These are phyloP conservation scores for Neurospora sp. DNA, from an alignment of 2,329 filamentous ascomycete genomes.

Conservation along the genomic window DNA sequence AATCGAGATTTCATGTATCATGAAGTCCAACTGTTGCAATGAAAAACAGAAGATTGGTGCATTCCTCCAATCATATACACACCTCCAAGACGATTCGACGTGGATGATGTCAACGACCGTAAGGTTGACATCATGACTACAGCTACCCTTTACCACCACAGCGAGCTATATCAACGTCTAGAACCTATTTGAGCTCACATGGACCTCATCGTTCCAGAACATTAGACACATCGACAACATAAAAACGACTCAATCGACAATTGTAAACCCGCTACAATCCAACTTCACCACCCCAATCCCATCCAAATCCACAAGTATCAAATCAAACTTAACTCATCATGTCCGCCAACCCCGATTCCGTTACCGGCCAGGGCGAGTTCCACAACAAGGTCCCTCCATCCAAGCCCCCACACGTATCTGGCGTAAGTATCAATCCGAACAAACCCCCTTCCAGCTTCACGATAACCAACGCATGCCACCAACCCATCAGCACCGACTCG, in stretches of 20 bases:
- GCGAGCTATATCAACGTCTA: neutral
- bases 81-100: neutral
- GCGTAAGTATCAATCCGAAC: constrained; percentile 32
- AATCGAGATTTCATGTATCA: neutral
- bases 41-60: neutral
- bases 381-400: constrained; percentile 37
- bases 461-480: constrained; percentile 1
- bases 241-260: neutral
- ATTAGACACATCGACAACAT: neutral
- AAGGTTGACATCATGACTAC: neutral
- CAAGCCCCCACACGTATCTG: constrained; percentile 38
- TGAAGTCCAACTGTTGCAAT: neutral
- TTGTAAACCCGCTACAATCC: neutral
- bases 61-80: neutral
- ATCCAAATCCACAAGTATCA: neutral
- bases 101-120: neutral
- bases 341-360: constrained; percentile 42
- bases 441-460: neutral
- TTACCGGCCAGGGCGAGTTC: constrained; percentile 48
- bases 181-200: neutral
- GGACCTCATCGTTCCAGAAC: neutral
- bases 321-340: constrained; percentile 20
- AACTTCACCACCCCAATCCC: neutral
- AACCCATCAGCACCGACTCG: constrained; percentile 48
- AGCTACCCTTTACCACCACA: neutral